Conservation (phyloP, 2,329 filamentous ascomycete species). For the Cyclaneusma minus region DNA sequence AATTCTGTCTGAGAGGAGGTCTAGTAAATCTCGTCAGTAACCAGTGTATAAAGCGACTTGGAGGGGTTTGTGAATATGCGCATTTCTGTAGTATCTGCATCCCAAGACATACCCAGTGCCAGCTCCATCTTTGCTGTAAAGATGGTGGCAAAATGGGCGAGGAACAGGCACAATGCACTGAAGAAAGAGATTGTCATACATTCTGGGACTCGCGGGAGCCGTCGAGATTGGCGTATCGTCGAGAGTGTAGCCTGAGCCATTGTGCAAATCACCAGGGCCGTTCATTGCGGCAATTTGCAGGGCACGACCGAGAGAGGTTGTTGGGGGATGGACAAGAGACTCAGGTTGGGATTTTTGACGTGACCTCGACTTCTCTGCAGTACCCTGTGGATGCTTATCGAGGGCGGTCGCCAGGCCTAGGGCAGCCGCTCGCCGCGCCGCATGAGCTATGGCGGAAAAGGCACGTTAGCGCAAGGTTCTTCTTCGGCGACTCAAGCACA, state of each 20-base stretch:
- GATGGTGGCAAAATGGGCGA: background rate
- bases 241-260: constrained; percentile 6
- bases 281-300: constrained; percentile 3
- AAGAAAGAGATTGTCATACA: constrained; percentile 9
- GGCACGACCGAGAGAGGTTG: constrained; percentile 1
- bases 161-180: background rate
- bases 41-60: background rate
- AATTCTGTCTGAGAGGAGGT: constrained; percentile 55
- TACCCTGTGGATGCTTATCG: too few species aligned
- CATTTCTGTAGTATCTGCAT: constrained; percentile 2
- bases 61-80: constrained; percentile 1
- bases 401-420: too few species aligned
- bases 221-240: constrained; percentile 13
- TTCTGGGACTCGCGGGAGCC: constrained; percentile 16
- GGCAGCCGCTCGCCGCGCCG: too few species aligned
- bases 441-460: too few species aligned
- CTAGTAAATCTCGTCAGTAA: constrained; percentile 23
- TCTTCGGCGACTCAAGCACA: too few species aligned
- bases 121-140: background rate
- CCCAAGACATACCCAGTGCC: constrained; percentile 1
- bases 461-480: too few species aligned
- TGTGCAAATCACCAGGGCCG: constrained; percentile 4
- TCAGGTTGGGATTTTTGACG: too few species aligned
- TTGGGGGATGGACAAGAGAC: background rate
- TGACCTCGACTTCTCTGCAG: too few species aligned